phyloP scores from a whole-genome alignment of 768 basidiomycete genomes.

The Panaeolus cyanescens region DNA sequence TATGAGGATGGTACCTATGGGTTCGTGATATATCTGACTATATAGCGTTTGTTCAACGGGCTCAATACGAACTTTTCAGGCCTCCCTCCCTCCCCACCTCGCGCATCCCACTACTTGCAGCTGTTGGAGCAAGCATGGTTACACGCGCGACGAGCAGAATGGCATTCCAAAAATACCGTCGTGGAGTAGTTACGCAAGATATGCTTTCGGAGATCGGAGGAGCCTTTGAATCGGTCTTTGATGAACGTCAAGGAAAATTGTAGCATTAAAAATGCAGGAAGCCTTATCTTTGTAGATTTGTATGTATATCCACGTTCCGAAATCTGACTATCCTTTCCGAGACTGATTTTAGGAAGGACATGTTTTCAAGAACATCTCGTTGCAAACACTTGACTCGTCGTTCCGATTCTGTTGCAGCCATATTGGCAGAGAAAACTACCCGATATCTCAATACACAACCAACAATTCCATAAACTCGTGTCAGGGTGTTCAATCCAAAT shows the following conservation, averaged over 20 bases:
- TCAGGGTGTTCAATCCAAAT: too few species aligned
- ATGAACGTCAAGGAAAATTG: constrained; percentile 26
- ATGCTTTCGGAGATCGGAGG: constrained; percentile 66
- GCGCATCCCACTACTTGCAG: constrained; percentile 80
- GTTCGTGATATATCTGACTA: constrained; percentile 47
- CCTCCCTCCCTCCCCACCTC: constrained; percentile 57
- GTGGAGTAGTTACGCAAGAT: constrained; percentile 83
- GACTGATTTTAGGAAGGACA: too few species aligned
- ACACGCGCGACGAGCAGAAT: constrained; percentile 81
- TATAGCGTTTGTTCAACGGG: too few species aligned
- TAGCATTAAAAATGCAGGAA: not conserved
- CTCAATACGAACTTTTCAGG: constrained; percentile 30
- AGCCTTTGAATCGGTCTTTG: constrained; percentile 77
- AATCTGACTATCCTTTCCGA: too few species aligned
- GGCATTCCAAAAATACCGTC: constrained; percentile 75
- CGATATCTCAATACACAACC: too few species aligned
- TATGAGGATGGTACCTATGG: constrained; percentile 86
- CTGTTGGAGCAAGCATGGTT: constrained; percentile 84
- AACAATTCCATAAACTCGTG: too few species aligned
- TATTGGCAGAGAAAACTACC: too few species aligned
- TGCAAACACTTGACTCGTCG: too few species aligned
- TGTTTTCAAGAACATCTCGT: too few species aligned
- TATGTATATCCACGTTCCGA: not conserved
- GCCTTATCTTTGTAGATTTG: not conserved
- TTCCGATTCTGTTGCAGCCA: too few species aligned